Percentiles rank a stretch among this genome's conserved stretches.
Evolutionary conservation across 208 protist species (phyloP).

Genomic region (Naegleria fowleri): DNA sequence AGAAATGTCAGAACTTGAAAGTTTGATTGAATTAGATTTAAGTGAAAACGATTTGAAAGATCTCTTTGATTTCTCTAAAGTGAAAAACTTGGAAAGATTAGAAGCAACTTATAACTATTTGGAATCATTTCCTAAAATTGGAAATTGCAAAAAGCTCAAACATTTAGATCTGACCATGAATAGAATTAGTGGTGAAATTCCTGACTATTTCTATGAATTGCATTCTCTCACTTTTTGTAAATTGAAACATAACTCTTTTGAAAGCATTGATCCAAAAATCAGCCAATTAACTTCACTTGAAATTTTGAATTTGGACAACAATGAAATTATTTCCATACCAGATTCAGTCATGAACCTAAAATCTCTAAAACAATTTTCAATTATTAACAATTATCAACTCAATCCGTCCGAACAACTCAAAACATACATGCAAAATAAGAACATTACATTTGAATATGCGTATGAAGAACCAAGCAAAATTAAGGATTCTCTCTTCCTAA

Average conservation of each 20-base stretch:
- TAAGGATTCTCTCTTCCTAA: neutral
- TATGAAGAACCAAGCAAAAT: constrained; percentile 1
- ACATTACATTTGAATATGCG: neutral
- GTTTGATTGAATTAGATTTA: neutral
- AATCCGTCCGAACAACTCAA: neutral
- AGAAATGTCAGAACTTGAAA: neutral
- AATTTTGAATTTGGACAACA: constrained; percentile 7
- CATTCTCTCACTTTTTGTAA: neutral
- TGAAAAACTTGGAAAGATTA: neutral
- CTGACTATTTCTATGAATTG: neutral
- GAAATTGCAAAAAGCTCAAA: neutral
- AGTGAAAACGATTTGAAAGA: neutral
- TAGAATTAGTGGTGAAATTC: neutral
- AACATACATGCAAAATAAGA: neutral
- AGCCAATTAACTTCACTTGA: neutral
- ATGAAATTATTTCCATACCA: neutral
- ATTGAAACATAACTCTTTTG: constrained; percentile 17
- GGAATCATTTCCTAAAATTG: neutral
- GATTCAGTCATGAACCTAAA: neutral
- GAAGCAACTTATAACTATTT: neutral
- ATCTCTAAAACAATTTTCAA: neutral
- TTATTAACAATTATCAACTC: neutral
- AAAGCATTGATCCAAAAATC: neutral
- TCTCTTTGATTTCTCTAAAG: neutral
- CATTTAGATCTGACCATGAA: constrained; percentile 8